A percentile compares a stretch with the other conserved stretches of the same genome.
Conservation (phyloP, 2,329 filamentous ascomycete genomes). For the Talaromyces sp. region DNA sequence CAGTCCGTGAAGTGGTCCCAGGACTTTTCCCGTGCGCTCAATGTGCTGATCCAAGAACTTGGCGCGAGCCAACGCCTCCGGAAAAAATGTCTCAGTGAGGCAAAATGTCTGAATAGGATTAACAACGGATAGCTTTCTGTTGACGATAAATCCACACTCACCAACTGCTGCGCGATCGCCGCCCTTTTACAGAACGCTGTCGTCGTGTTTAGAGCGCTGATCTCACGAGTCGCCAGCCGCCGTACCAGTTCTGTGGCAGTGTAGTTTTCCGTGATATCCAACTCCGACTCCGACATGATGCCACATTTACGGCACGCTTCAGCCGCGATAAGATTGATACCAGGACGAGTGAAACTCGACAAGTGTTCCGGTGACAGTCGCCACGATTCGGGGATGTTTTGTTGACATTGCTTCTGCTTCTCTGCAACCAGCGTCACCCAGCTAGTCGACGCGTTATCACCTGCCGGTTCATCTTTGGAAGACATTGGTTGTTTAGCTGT, state of each 20-base stretch:
- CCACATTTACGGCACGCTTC: not conserved
- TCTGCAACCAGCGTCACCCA: not conserved
- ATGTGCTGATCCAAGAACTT: constrained; percentile 36
- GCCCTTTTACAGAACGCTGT: constrained; percentile 42
- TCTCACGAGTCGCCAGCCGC: not conserved
- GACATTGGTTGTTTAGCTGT: not conserved
- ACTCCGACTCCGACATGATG: not conserved
- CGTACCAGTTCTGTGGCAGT: not conserved
- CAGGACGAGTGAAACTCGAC: not conserved
- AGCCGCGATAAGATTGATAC: not conserved
- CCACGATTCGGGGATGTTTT: not conserved
- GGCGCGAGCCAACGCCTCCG: constrained; percentile 34
- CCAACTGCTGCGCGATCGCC: constrained; percentile 29
- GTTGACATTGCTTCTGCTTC: not conserved
- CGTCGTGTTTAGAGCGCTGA: constrained; percentile 43
- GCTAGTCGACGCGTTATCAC: not conserved
- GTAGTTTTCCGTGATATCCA: constrained; percentile 6
- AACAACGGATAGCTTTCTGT: not conserved
- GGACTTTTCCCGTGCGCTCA: constrained; percentile 24
- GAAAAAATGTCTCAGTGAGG: constrained; percentile 39
- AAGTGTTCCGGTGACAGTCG: not conserved
- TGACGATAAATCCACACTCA: not conserved
- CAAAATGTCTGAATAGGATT: constrained; percentile 31
- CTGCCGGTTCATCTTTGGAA: not conserved
- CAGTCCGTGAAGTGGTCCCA: constrained; percentile 40